Base-by-base conservation (phyloP, 495 filamentous ascomycete species). In the Daldinia bambusicola region DNA sequence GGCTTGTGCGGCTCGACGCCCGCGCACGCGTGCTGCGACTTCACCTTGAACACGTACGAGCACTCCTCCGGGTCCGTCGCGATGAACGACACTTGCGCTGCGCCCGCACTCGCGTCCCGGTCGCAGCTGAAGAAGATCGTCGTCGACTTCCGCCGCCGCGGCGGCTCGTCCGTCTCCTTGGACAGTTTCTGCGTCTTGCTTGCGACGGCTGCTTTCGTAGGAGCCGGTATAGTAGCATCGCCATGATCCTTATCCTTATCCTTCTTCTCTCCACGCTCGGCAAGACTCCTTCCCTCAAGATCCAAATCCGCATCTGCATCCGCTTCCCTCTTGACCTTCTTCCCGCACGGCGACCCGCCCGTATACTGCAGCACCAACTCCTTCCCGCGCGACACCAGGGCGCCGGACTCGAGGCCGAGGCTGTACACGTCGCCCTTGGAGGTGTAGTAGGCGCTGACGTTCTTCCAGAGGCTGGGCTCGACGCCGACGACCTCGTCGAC, bases 11-110 rank as follows among this genome's bases (percentile, higher is more conserved):
- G 87, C 80, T 77, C 84, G 0, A 84, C 82, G 40, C 76, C 79
- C 6, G 91, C 91, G 77, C 96, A 99, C 7, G 94, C 95, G 41
- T 93, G 89, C 51, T 87, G 86, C 51, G 93, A 93, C 62, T 94
- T 92, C n/a, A 94, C 88, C 78, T 97, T 94, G 81, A 99, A 99
- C 78, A 96, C 92, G 80, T 98, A 99, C n/a, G 92, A 87, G 83
- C 96, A 99, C 55, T 93, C 88, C 74, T 98, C 93, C 5, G 88
- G 88, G 79, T 90, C 90, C 20, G 91, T 87, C 63, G 92, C 93
- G 55, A 98, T 89, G 77, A 97, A 99, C 5, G 92, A 91, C 13
- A 89, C 87, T 14, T 90, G 86, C 30, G 88, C 87, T 0, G 77
- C 72, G n/a, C 71, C 74, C 43, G 77, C 80, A 0, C 79, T 63